phyloP scores from a whole-genome alignment of 768 basidiomycete genomes.

The Mycena latifolia region DNA sequence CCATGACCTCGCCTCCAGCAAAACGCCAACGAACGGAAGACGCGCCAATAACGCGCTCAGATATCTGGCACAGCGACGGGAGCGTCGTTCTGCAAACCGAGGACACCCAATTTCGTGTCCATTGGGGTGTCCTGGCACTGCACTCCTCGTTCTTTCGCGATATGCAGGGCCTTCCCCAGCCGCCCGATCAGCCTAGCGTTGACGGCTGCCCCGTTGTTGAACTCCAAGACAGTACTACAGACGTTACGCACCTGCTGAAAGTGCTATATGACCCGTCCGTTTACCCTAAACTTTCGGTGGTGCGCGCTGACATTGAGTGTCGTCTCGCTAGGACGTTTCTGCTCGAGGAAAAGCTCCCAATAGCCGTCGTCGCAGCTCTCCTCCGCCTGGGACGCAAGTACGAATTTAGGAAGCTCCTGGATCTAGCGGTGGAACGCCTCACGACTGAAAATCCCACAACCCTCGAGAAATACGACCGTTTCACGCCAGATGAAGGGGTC shows the following conservation, averaged over 20 bases:
- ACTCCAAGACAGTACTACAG: neutral
- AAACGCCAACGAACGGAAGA: constrained; percentile 11
- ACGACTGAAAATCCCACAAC: constrained; percentile 8
- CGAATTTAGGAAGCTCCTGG: constrained; percentile 3
- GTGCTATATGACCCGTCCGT: constrained; percentile 22
- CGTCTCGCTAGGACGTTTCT: neutral
- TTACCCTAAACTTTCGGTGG: neutral
- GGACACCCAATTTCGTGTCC: neutral
- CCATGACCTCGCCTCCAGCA: constrained; percentile 9
- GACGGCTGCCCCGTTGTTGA: constrained; percentile 23
- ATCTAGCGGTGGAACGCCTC: constrained; percentile 5
- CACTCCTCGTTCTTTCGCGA: constrained; percentile 43
- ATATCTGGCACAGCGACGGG: constrained; percentile 16
- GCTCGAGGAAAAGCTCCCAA: neutral
- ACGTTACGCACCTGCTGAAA: constrained; percentile 2
- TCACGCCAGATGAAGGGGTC: too few relatives aligned
- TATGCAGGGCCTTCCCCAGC: constrained; percentile 40
- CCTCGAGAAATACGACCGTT: neutral
- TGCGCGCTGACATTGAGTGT: neutral
- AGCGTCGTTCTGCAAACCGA: constrained; percentile 2
- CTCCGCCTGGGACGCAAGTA: constrained; percentile 25
- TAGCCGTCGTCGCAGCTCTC: constrained; percentile 1
- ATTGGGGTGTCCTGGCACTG: constrained; percentile 35
- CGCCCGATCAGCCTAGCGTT: neutral
- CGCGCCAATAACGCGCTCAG: constrained; percentile 7